A percentile compares a stretch with the other conserved stretches of the same genome.
Evolutionary conservation across 108 stramenopile genomes (phyloP).

Genomic region (Pseudonitzschia pungens): DNA sequence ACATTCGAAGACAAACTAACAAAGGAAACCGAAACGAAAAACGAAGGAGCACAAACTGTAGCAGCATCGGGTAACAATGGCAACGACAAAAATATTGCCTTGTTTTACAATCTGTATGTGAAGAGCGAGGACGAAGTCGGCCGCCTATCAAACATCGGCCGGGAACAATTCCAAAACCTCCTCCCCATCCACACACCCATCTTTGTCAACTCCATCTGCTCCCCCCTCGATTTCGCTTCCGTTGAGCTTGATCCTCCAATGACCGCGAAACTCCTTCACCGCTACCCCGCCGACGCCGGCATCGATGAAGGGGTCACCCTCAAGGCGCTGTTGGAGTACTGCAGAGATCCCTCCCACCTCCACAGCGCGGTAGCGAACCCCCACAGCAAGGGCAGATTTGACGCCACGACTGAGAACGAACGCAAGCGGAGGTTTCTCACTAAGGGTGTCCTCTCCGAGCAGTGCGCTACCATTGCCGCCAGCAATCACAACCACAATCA

Average conservation of each 20-base stretch:
- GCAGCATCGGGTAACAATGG: too few species aligned
- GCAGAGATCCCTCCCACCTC: background rate
- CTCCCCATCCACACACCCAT: background rate
- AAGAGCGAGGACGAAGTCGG: background rate
- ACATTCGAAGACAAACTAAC: too few species aligned
- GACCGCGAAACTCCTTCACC: background rate
- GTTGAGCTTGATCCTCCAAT: background rate
- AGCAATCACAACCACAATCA: background rate
- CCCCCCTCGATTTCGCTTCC: background rate
- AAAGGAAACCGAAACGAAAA: too few species aligned
- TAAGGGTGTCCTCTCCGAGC: slow-evolving; percentile 28
- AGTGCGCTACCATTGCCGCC: slow-evolving; percentile 32
- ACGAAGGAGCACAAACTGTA: too few species aligned
- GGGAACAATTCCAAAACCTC: background rate
- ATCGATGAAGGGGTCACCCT: slow-evolving; percentile 19
- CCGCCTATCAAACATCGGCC: background rate
- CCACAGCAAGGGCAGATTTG: slow-evolving; percentile 44
- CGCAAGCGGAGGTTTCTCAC: slow-evolving; percentile 31
- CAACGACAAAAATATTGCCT: background rate
- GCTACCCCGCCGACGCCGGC: background rate
- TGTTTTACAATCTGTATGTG: slow-evolving; percentile 6
- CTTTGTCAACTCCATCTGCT: background rate
- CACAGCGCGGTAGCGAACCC: slow-evolving; percentile 32
- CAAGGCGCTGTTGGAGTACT: slow-evolving; percentile 31
- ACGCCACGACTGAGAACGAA: slow-evolving; percentile 14